These are phyloP conservation scores for Marasmius fiardii DNA, from an alignment of 1,284 basidiomycete species.

Conservation along the genomic window DNA sequence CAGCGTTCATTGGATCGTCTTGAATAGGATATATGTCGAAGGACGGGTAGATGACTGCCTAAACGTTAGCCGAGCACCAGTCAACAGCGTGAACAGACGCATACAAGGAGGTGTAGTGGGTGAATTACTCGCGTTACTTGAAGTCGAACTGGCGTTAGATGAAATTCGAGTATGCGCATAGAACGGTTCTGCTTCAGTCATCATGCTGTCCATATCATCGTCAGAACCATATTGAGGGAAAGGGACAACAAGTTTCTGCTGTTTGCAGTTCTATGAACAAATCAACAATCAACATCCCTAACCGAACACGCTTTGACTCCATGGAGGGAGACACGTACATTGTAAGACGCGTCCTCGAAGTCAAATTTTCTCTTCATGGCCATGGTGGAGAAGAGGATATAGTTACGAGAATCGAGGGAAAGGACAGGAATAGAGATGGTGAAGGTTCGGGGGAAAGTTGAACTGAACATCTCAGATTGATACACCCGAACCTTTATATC, in stretches of 20 bases:
- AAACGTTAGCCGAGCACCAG: constrained; percentile 14
- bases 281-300: background rate
- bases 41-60: constrained; percentile 53
- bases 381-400: constrained; percentile 37
- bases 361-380: constrained; percentile 73
- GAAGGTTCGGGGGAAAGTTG: constrained; percentile 8
- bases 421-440: constrained; percentile 15
- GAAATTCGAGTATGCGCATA: constrained; percentile 57
- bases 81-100: constrained; percentile 19
- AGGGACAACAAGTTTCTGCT: constrained; percentile 67
- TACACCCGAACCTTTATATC: too few species aligned
- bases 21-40: constrained; percentile 59
- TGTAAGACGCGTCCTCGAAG: constrained; percentile 46
- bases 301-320: background rate
- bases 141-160: constrained; percentile 61
- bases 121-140: constrained; percentile 42
- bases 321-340: constrained; percentile 21
- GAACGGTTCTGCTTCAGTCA: constrained; percentile 62
- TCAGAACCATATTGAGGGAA: constrained; percentile 63
- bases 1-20: constrained; percentile 32
- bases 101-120: constrained; percentile 40
- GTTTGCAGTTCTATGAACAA: constrained; percentile 51
- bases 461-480: too few species aligned
- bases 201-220: constrained; percentile 50
- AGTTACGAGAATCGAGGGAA: constrained; percentile 23